Percentiles rank a stretch among this genome's conserved stretches.
Evolutionary conservation across 441 rosid species (phyloP).

Genomic region (Corymbia calophylla): DNA sequence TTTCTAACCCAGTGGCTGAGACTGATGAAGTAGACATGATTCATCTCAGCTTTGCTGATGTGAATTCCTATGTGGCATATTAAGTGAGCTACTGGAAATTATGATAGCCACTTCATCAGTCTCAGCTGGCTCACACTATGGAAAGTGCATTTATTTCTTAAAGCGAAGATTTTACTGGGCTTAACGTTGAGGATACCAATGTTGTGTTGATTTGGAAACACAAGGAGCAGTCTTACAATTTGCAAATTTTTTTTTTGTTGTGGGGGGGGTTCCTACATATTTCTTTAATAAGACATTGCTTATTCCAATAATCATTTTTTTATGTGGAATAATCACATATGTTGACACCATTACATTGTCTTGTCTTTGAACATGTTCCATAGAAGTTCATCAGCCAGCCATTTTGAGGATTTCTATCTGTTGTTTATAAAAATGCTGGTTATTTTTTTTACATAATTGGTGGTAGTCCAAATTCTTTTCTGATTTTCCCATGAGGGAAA

Average conservation of each 20-base stretch:
- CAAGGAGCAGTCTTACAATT: not conserved
- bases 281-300: not conserved
- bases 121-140: not conserved
- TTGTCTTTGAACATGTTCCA: not conserved
- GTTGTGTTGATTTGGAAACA: not conserved
- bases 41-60: not conserved
- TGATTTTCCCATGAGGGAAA: not conserved
- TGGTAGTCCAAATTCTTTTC: not conserved
- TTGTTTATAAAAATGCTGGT: not conserved
- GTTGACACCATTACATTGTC: not conserved
- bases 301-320: not conserved
- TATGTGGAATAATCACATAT: not conserved
- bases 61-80: not conserved
- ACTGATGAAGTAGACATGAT: not conserved
- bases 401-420: not conserved
- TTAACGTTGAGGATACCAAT: not conserved
- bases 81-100: not conserved
- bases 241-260: not conserved
- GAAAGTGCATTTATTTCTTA: not conserved
- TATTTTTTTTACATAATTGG: not conserved
- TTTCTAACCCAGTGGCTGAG: not conserved
- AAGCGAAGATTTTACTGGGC: not conserved
- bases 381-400: not conserved
- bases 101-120: not conserved
- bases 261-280: not conserved